Conservation (phyloP, 805 yeast species). For the Hanseniaspora pseudoguilliermondii region DNA sequence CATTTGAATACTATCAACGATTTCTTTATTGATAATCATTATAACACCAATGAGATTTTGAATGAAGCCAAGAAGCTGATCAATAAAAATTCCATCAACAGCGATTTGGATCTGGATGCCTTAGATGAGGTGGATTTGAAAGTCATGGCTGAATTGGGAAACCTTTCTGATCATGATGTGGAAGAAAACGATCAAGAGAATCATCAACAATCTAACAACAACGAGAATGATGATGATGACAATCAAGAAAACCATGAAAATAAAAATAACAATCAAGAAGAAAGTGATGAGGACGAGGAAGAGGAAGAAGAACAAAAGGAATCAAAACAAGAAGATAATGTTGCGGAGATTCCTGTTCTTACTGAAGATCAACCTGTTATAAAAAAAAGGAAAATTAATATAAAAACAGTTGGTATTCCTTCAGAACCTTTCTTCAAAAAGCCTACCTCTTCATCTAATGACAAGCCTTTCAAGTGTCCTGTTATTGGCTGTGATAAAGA, state of each 20-base stretch:
- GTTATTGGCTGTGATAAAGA: constrained; percentile 97
- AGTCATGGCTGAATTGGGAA: constrained; percentile 11
- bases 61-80: neutral
- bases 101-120: constrained; percentile 12
- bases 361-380: neutral
- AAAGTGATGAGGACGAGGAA: neutral
- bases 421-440: constrained; percentile 5
- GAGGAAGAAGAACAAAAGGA: neutral
- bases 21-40: neutral
- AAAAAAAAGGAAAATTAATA: constrained; percentile 4
- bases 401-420: constrained; percentile 10
- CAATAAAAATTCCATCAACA: constrained; percentile 1
- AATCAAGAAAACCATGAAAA: neutral
- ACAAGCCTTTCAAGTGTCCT: constrained; percentile 93
- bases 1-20: constrained; percentile 12
- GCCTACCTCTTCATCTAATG: constrained; percentile 32
- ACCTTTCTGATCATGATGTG: neutral
- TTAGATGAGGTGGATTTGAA: constrained; percentile 12
- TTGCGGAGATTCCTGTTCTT: neutral
- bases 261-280: neutral
- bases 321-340: neutral
- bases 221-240: neutral
- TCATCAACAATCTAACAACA: neutral
- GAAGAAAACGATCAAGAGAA: neutral
- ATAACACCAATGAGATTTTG: neutral